Conservation (phyloP, 2,329 filamentous ascomycete genomes). For the Monilinia fructigena region DNA sequence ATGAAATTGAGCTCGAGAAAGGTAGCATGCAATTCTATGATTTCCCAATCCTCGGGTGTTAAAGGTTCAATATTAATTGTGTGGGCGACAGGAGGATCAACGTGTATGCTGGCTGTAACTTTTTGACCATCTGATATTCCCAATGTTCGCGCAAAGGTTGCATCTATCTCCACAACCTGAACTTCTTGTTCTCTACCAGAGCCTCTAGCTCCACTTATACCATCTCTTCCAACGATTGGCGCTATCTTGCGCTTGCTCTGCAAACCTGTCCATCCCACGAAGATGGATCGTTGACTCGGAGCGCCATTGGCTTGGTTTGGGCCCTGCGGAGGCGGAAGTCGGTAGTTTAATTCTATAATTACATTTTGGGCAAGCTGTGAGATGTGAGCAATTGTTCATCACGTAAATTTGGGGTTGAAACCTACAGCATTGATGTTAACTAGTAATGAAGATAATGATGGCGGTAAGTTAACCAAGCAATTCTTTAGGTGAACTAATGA, state of each 20-base stretch:
- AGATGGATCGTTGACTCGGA: conserved; percentile 66
- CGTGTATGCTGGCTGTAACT: conserved; percentile 68
- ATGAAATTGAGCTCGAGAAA: conserved; percentile 94
- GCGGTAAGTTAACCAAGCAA: conserved; percentile 89
- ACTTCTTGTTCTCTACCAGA: conserved; percentile 71
- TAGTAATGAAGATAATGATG: conserved; percentile 78
- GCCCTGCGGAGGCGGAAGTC: conserved; percentile 53
- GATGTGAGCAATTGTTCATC: conserved; percentile 9
- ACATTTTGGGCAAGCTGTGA: conserved; percentile 87
- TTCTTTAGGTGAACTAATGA: conserved; percentile 86
- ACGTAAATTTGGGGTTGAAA: conserved; percentile 24
- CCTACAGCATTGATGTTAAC: conserved; percentile 87
- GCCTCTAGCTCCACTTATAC: conserved; percentile 59
- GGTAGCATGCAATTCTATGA: conserved; percentile 94
- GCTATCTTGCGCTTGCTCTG: conserved; percentile 81
- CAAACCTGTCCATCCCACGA: conserved; percentile 96
- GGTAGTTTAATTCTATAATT: conserved; percentile 84
- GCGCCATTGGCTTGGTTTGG: conserved; percentile 48
- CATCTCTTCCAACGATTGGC: conserved; percentile 71
- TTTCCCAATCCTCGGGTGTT: conserved; percentile 96
- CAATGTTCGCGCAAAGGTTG: conserved; percentile 74
- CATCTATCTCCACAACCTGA: conserved; percentile 79
- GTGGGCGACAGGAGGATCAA: conserved; percentile 87
- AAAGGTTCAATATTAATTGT: conserved; percentile 96
- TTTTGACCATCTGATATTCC: conserved; percentile 81